Conservation (phyloP, 140 eudicot species). For the Oenanthe javanica region DNA sequence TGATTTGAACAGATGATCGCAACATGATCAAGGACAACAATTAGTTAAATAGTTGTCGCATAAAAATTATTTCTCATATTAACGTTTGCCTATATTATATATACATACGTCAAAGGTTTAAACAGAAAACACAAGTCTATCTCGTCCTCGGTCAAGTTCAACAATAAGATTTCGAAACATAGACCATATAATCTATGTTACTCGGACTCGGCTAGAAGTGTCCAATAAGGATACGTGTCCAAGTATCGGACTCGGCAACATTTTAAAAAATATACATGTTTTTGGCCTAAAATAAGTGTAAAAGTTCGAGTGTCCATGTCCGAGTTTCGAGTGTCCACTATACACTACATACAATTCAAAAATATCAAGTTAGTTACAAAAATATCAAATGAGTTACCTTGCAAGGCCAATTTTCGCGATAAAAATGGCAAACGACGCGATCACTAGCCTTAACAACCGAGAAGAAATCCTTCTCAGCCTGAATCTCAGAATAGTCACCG, state of each 20-base stretch:
- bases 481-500: conserved; percentile 85
- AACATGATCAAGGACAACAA: neutral
- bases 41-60: neutral
- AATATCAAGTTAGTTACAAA: neutral
- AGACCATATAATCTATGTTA: neutral
- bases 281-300: no score
- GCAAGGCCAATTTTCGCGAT: conserved; percentile 98
- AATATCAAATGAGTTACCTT: conserved; percentile 35
- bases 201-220: no score
- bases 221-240: no score
- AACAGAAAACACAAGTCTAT: neutral
- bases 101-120: neutral
- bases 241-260: no score
- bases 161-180: neutral
- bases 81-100: neutral
- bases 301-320: no score
- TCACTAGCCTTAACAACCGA: conserved; percentile 75
- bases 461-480: conserved; percentile 76
- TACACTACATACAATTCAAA: neutral
- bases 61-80: neutral
- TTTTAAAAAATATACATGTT: no score
- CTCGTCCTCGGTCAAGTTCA: neutral
- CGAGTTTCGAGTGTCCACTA: no score
- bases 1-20: neutral
- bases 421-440: conserved; percentile 93